Percentiles rank a stretch among this genome's conserved stretches.
Conservation (phyloP, 768 basidiomycete genomes). For the Lactarius hengduanensis region DNA sequence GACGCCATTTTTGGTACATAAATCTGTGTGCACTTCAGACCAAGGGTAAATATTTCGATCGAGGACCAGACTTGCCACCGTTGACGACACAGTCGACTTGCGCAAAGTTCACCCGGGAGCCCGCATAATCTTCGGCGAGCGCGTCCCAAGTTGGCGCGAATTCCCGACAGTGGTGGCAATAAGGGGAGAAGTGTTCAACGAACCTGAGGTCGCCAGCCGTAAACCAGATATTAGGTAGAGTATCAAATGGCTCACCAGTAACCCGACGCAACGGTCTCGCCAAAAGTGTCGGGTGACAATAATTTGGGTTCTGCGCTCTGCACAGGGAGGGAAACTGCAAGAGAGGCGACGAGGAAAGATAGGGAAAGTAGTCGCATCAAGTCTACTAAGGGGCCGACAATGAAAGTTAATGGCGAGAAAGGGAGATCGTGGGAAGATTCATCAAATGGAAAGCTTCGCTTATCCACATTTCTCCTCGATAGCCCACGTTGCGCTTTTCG, state of each 20-base stretch:
- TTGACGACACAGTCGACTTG: constrained; percentile 79
- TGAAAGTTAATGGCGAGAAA: neutral
- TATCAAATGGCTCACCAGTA: constrained; percentile 50
- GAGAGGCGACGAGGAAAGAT: constrained; percentile 24
- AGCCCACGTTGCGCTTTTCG: constrained; percentile 66
- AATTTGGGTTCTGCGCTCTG: constrained; percentile 31
- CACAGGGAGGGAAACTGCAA: constrained; percentile 28
- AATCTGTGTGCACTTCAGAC: constrained; percentile 49
- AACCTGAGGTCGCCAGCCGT: constrained; percentile 45
- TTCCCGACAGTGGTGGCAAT: constrained; percentile 72
- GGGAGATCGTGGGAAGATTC: constrained; percentile 23
- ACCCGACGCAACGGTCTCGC: constrained; percentile 50
- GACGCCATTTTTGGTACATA: constrained; percentile 71
- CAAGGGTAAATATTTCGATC: neutral
- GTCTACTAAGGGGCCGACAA: neutral
- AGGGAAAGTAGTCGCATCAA: constrained; percentile 20
- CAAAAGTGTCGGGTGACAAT: constrained; percentile 63
- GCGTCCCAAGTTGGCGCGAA: constrained; percentile 85
- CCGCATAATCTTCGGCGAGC: constrained; percentile 53
- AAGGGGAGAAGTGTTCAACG: constrained; percentile 86
- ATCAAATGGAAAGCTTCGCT: constrained; percentile 51
- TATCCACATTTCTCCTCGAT: constrained; percentile 52
- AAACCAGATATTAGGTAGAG: neutral
- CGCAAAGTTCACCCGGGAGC: constrained; percentile 58
- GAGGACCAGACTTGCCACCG: constrained; percentile 56